Evolutionary conservation across 2,329 filamentous ascomycete species (phyloP).

Genomic region (Colletotrichum sidae): DNA sequence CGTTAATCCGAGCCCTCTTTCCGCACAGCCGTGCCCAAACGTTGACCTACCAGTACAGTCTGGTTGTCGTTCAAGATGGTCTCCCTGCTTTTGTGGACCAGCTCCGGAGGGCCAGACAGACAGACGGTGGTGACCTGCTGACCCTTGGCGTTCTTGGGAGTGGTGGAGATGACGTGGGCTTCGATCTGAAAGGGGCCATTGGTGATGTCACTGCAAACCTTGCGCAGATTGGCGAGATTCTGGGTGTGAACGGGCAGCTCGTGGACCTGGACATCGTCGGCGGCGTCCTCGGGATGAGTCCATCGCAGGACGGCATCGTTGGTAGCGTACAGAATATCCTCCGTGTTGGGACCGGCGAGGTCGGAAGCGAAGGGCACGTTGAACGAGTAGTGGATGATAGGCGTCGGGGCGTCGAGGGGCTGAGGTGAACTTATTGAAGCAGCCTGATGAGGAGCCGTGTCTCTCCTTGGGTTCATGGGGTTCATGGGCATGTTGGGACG

Average conservation of each 20-base stretch:
- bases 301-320: slow-evolving; percentile 88
- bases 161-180: slow-evolving; percentile 85
- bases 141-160: slow-evolving; percentile 77
- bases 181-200: slow-evolving; percentile 78
- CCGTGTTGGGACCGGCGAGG: slow-evolving; percentile 89
- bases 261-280: slow-evolving; percentile 85
- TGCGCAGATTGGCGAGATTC: slow-evolving; percentile 83
- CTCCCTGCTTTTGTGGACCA: slow-evolving; percentile 90
- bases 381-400: slow-evolving; percentile 90
- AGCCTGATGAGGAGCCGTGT: slow-evolving; percentile 62
- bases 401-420: slow-evolving; percentile 69
- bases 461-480: slow-evolving; percentile 67
- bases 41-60: slow-evolving; percentile 82
- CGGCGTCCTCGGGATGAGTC: slow-evolving; percentile 90
- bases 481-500: slow-evolving; percentile 68
- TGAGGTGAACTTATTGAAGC: slow-evolving; percentile 75
- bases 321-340: slow-evolving; percentile 94
- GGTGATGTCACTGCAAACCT: slow-evolving; percentile 85
- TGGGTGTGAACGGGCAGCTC: slow-evolving; percentile 92
- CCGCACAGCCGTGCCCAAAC: slow-evolving; percentile 1
- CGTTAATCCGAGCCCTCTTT: slow-evolving; percentile 40
- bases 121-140: slow-evolving; percentile 87
- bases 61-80: slow-evolving; percentile 92
- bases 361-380: slow-evolving; percentile 97
- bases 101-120: slow-evolving; percentile 86